Evolutionary conservation across 805 yeast genomes (phyloP).

Genomic region (Wickerhamiella hasegawae): DNA sequence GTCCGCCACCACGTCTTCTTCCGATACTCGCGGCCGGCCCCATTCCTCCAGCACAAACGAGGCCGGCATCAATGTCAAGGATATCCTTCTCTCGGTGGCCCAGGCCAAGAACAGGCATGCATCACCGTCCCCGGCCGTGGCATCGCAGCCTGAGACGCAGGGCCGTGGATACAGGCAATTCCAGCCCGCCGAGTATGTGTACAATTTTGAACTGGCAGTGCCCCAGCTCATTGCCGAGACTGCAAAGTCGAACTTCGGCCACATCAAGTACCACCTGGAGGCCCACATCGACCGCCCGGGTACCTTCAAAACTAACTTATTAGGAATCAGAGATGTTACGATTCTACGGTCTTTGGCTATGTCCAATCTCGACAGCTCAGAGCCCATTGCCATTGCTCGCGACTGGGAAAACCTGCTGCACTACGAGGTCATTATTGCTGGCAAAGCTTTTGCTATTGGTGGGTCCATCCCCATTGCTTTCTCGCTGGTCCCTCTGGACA

Average conservation of each 20-base stretch:
- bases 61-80: neutral
- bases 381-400: conserved; percentile 78
- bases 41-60: neutral
- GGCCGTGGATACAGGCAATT: conserved; percentile 33
- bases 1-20: neutral
- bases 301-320: conserved; percentile 64
- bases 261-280: conserved; percentile 52
- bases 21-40: neutral
- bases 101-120: neutral
- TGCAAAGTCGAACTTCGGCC: conserved; percentile 63
- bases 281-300: conserved; percentile 65
- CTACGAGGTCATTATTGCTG: conserved; percentile 81
- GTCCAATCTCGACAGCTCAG: conserved; percentile 70
- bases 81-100: neutral
- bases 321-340: conserved; percentile 44
- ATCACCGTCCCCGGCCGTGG: neutral
- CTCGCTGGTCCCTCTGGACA: conserved; percentile 71
- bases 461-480: conserved; percentile 73
- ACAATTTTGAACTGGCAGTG: conserved; percentile 79
- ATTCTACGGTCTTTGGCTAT: conserved; percentile 67
- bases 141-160: conserved; percentile 3
- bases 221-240: conserved; percentile 75
- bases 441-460: conserved; percentile 75
- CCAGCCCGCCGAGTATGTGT: conserved; percentile 79
- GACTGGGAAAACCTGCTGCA: conserved; percentile 89